Base-by-base conservation (phyloP, 495 filamentous ascomycete species). In the Talaromyces borbonicus region DNA sequence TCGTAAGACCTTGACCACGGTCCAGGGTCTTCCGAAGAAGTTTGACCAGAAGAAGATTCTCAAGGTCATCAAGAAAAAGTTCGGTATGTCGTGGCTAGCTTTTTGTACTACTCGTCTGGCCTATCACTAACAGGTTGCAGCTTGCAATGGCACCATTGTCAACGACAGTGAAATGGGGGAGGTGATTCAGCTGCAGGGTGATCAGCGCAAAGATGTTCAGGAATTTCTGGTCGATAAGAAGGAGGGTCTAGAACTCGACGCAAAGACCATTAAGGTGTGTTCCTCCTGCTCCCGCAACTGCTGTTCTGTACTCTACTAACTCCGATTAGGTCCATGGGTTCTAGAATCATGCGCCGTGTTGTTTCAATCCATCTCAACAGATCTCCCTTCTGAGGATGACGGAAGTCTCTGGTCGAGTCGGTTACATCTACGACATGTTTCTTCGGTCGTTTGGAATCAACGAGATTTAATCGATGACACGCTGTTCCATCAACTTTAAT, bases 131-230 rank as follows among this genome's bases (percentile, higher is more conserved):
- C 50, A 37, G 22, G 18, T 12, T 23, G 7, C 56, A 92, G 92
- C 92, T 65, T 98, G 92, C 89, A 98, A 98, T 97, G 92, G 92
- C 80, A 98, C 92, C 72, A 94, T 97, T 73, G 90, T 98, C 69
- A 81, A 80, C 59, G 90, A 96, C 69, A 77, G 75, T 55, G 89
- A 96, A 75, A 95, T 96, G 89, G 92, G 92, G 63, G 90, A 97
- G 78, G 92, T 98, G 84, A 97, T 98, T 58, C 92, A 98, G 75
- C 79, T 98, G 58, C 92, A 98, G 69, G 92, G 92, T 56, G 92
- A 98, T 68, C 92, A 98, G 75, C 90, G 92, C 68, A 90, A 93
- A 66, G 89, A 95, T 78, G 88, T 96, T 60, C 85, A 90, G 67
- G 88, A 97, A 61, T 98, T 97, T 73, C 80, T 97, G 70, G 81